Base-by-base conservation (phyloP, 2,329 filamentous ascomycete species). In the Ascochyta fabae region DNA sequence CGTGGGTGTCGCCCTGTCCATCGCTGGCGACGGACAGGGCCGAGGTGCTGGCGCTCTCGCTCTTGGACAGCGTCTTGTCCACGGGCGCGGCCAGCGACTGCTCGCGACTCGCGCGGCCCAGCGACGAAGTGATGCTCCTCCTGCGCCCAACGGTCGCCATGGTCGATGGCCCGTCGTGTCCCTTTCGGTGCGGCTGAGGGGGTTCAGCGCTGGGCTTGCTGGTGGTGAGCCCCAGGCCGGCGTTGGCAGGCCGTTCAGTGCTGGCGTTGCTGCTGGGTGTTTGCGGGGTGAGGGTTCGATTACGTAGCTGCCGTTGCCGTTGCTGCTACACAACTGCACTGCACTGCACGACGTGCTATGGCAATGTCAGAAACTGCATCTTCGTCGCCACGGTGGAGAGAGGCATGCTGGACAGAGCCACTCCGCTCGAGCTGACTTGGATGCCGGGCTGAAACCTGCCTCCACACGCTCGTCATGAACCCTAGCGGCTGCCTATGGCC, bases 11-110 rank as follows among this genome's bases (percentile, higher is more conserved):
- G 59, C 58, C 57, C 6, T 48, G 53, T 16, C 57, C 60, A 49
- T 72, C 70, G 60, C 68, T 74, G 69, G 68, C 62, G 39, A 73
- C 47, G 1, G 73, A 74, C 26, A 67, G 64, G 0, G 70, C 61
- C 6, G 71, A 72, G 33, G 70, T 33, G 60, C 69, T 38, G 62
- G 63, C 55, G 62, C 66, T 63, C 50, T 72, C 55, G 62, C 66
- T 63, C 50, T 72, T 71, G 40, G 66, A 65, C 1, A 53, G 41
- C n/a, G 54, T 24, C 16, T 53, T 59, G 39, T 58, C 53, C 22
- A 46, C 51, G 15, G 67, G 68, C n/a, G 68, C 62, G 16, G 68
- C 64, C 53, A 71, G 64, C 26, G 64, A 61, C 42, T 52, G 62
- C 36, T 72, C 66, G 50, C 56, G 59, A 51, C 62, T 69, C 41